These are phyloP conservation scores for Lepidium africanum DNA, from an alignment of 345 rosid species.

Conservation along the genomic window DNA sequence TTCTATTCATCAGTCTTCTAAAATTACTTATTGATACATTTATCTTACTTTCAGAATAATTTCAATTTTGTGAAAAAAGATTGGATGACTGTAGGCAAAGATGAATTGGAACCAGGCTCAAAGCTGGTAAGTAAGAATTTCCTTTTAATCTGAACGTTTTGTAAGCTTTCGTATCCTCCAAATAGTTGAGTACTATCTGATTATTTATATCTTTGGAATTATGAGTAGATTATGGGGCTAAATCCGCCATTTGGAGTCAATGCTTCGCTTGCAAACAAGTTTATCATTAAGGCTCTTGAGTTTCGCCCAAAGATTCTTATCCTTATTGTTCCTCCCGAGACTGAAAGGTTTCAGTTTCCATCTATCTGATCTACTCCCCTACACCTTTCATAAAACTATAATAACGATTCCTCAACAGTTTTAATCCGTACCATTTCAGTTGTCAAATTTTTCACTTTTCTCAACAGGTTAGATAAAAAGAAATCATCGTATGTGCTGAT, in stretches of 20 bases:
- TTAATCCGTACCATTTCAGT: not conserved
- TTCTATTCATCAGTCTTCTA: not conserved
- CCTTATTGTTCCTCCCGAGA: conserved; percentile 83
- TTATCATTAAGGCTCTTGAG: conserved; percentile 73
- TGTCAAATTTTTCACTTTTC: not conserved
- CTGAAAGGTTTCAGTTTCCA: conserved; percentile 52
- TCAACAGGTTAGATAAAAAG: conserved; percentile 67
- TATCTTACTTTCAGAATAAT: conserved; percentile 40
- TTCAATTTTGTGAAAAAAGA: conserved; percentile 74
- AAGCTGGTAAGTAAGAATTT: conserved; percentile 49
- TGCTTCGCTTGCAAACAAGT: conserved; percentile 67
- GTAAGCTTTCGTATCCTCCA: not conserved
- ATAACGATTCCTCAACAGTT: not conserved
- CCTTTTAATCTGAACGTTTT: not conserved
- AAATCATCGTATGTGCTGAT: conserved; percentile 54
- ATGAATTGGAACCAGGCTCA: conserved; percentile 67
- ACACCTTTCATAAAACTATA: not conserved
- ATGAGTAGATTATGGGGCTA: conserved; percentile 76
- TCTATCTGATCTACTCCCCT: conserved; percentile 11
- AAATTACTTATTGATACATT: conserved; percentile 6
- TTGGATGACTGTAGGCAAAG: conserved; percentile 63
- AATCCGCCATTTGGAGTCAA: conserved; percentile 95
- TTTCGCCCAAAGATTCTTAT: conserved; percentile 85
- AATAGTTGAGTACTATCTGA: conserved; percentile 1
- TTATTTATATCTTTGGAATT: not conserved